Evolutionary conservation across 2,329 filamentous ascomycete species (phyloP), one percentile per base, ranked within the genome.

Genomic region (Neofusicoccum parvum): DNA sequence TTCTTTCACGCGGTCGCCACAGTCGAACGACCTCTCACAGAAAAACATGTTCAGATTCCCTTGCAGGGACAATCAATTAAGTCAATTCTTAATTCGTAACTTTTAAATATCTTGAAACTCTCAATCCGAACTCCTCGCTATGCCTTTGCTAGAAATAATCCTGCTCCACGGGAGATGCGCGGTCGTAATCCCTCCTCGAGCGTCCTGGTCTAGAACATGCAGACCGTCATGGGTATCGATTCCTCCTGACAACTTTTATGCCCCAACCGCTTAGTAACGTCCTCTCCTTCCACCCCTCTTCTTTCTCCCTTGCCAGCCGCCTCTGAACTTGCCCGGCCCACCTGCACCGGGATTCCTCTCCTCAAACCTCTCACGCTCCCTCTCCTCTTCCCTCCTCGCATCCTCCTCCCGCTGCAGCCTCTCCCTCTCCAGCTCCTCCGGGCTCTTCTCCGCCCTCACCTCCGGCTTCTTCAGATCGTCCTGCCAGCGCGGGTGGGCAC

Each of bases 401-500:
- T 81, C 72, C 72, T 79, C 72, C 82, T 83, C 72, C 80, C 81
- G 68, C 80, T 77, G 73, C 78, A 79, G 68, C 75, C 81, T 70
- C 80, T 89, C 87, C 62, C 80, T 80, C 74, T 88, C 87, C 51
- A 88, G 82, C 81, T 90, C 91, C 69, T 90, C 88, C 36, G 86
- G 87, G 7, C 90, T 92, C 81, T 90, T 90, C 75, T 92, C 90
- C 45, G 93, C 81, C 65, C 81, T 80, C 48, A 85, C 82, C 66
- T 85, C 85, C 5, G 86, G 87, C 70, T 83, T 84, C 67, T 82
- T 84, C 64, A 89, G 80, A 68, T 94, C 88, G n/a, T 78, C 83
- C 17, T 81, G 79, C 89, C 92, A 98, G 67, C 88, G 86, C 3
- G 94, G 89, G 78, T 99, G 95, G 5, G 92, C 90, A 20, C 92